Conservation (phyloP, 164 flowering plant genomes). For the Cinnamomum chago region DNA sequence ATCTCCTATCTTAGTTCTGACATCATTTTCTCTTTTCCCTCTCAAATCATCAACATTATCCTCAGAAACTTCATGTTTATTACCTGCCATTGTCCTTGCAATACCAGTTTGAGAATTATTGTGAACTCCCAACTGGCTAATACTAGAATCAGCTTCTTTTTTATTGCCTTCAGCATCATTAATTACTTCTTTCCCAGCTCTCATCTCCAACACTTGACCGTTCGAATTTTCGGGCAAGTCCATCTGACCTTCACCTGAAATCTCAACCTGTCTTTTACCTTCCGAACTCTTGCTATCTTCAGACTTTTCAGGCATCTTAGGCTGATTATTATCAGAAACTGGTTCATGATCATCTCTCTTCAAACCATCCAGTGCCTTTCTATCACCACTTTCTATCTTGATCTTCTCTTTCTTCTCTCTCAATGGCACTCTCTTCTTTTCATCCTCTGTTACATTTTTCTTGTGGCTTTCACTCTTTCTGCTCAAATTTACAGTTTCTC, state of each 20-base stretch:
- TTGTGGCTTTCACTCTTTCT: not conserved
- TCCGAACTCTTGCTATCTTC: not conserved
- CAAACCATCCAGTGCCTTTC: not conserved
- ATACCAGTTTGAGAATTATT: not conserved
- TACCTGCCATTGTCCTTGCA: not conserved
- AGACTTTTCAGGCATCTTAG: not conserved
- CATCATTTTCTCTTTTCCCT: not conserved
- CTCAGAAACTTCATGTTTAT: not conserved
- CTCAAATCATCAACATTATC: not conserved
- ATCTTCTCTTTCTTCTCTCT: not conserved
- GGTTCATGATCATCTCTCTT: not conserved
- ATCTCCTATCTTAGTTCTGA: not conserved
- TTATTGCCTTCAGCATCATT: not conserved
- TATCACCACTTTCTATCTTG: not conserved
- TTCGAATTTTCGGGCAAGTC: not conserved
- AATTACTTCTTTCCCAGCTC: not conserved
- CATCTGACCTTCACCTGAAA: not conserved
- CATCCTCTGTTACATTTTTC: not conserved
- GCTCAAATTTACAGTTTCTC: not conserved
- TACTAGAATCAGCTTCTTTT: conserved; percentile 1
- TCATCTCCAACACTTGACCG: not conserved
- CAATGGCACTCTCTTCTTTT: not conserved
- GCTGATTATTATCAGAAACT: not conserved
- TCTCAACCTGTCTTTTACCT: not conserved
- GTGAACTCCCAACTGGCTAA: not conserved